Evolutionary conservation across 768 basidiomycete species (phyloP), one percentile per base, ranked within the genome.

Genomic region (Amanita muscaria): DNA sequence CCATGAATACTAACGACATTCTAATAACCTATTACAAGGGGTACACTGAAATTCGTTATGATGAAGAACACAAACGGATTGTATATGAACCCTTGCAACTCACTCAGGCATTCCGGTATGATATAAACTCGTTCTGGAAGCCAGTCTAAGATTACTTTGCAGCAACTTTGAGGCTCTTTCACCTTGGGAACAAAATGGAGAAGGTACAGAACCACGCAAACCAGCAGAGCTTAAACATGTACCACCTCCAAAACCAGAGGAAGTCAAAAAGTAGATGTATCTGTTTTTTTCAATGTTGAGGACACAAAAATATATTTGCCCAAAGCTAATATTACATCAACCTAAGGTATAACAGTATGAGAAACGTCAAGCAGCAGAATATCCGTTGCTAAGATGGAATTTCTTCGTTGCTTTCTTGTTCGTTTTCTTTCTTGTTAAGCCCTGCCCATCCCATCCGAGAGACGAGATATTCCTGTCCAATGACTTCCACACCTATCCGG

Each of bases 31-130:
- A 27, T 7, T 29, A 6, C 10, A 55, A 96, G 92, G 96, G 96
- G n/a, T 99, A 98, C 64, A 91, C 90, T 7, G 96, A 99, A 64
- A 76, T 98, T 31, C 86, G 96, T 32, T 99, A 98, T 58, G 93
- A 97, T 55, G 96, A 98, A 66, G 92, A 94, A 67, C 79, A 85
- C 56, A 97, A 97, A 66, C 87, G 93, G 30, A 90, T 97, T 44
- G 90, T 96, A 27, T 96, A 97, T 57, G 96, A 99, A 62, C 96
- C 96, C 27, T 72, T 99, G 37, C 96, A 99, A 61, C 74, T 99
- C 47, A 92, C 94, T 2, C 96, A 99, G 60, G 94, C 96, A 34
- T 99, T 94, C 83, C 80, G 91, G 91, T 92, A 54, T 49, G 72
- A 59, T 14, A 36, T 36, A 21, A 8, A 24, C 25, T 5, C 4